Conservation (phyloP, 768 basidiomycete species). For the Boletus insuetus region DNA sequence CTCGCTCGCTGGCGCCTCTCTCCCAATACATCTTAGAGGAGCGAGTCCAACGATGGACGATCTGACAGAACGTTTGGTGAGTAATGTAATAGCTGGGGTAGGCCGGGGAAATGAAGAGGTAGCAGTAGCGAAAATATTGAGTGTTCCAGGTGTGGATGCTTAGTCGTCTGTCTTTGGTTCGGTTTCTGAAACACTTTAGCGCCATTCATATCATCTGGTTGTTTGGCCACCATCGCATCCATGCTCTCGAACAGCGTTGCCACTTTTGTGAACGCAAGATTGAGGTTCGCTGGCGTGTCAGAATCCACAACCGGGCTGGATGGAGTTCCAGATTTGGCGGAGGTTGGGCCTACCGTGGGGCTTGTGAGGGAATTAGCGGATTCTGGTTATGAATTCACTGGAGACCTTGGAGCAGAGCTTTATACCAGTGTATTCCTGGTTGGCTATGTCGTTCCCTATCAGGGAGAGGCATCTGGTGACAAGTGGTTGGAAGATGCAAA, state of each 20-base stretch:
- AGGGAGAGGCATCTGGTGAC: conserved; percentile 5
- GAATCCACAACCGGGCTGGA: not conserved
- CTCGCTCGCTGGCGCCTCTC: conserved; percentile 34
- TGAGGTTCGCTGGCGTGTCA: conserved; percentile 14
- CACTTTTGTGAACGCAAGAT: conserved; percentile 11
- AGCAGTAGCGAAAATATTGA: conserved; percentile 10
- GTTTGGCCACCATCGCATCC: conserved; percentile 16
- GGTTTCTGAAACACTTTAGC: conserved; percentile 8
- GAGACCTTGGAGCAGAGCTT: conserved; percentile 19
- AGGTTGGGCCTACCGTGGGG: conserved; percentile 1
- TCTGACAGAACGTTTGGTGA: conserved; percentile 31
- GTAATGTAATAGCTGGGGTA: not conserved
- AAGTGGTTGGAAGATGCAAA: conserved; percentile 22
- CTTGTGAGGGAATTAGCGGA: conserved; percentile 15
- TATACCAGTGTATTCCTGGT: conserved; percentile 23
- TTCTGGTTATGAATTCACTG: conserved; percentile 20
- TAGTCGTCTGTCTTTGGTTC: not conserved
- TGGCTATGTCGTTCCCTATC: conserved; percentile 16
- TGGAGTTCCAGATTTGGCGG: not conserved
- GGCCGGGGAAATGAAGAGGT: not conserved
- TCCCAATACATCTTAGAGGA: conserved; percentile 49
- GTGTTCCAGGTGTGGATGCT: conserved; percentile 15
- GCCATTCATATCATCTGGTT: conserved; percentile 20
- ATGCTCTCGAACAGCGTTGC: conserved; percentile 15
- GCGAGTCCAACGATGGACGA: conserved; percentile 43